Evolutionary conservation across 2,329 filamentous ascomycete species (phyloP), one percentile per base, ranked within the genome.

Genomic region (Monosporascus sp.): DNA sequence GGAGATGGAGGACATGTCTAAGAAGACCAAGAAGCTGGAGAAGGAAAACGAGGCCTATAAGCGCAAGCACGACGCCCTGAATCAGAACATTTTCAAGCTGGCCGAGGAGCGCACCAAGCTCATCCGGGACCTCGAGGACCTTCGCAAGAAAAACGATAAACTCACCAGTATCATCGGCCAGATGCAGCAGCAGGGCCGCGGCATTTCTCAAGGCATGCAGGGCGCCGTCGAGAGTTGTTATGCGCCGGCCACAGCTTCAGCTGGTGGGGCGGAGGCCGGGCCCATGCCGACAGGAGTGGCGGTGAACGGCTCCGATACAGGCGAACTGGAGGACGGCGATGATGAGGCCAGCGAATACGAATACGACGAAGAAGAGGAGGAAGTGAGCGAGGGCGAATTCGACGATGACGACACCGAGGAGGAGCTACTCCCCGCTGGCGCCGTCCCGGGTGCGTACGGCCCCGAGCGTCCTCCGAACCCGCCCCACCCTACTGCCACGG

Each of bases 1-100:
- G 75, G 94, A 97, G 73, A 97, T 97, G 92, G 94, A 97, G 73
- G 94, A 97, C 67, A 97, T 97, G 92, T 96, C 92, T 1, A 97
- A 97, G 76, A 97, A 97, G 76, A 96, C 93, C 6, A 97, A 97
- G 73, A 87, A 91, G 26, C 78, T 99, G 51, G 94, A 99, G 71
- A 96, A 96, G 73, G 94, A 99, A 67, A 97, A 99, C 65, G 87
- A 94, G 63, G 87, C 84, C 19, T 81, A 96, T 50, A 96, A 91
- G 61, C 85, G 93, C 52, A 96, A 97, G 72, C 93, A 97, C 70
- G 92, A 97, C 64, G 85, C 90, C 48, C 95, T 92, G 26, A 94
- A 94, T 66, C 87, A 90, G 61, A 97, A 96, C 71, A 97, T 99
- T 67, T 84, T 97, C 55, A 90, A 94, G 67, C 96, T 97, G 93